These are phyloP conservation scores for Limtongia smithiae DNA, from an alignment of 805 yeast genomes.

Conservation along the genomic window DNA sequence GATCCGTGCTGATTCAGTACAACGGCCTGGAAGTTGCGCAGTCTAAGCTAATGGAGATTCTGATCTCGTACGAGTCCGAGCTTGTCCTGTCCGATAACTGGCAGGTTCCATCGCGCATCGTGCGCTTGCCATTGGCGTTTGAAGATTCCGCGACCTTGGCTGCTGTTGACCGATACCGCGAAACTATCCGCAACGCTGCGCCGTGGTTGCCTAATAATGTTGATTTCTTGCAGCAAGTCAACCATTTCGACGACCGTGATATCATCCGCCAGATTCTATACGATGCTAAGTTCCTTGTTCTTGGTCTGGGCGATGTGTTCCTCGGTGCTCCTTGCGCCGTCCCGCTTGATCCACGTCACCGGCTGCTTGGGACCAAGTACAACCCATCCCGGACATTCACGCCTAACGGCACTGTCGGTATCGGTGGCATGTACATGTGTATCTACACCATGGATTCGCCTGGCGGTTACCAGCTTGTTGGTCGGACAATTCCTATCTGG, in stretches of 20 bases:
- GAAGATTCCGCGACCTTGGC: slow-evolving; percentile 86
- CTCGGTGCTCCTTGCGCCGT: slow-evolving; percentile 98
- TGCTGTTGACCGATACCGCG: slow-evolving; percentile 87
- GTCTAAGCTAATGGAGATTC: slow-evolving; percentile 53
- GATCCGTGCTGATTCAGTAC: slow-evolving; percentile 87
- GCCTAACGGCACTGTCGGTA: slow-evolving; percentile 95
- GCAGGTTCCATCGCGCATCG: slow-evolving; percentile 77
- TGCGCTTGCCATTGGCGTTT: slow-evolving; percentile 92
- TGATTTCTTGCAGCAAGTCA: slow-evolving; percentile 87
- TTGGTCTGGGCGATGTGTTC: slow-evolving; percentile 96
- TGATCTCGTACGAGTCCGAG: slow-evolving; percentile 72
- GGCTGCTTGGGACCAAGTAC: slow-evolving; percentile 88
- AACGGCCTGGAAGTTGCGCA: slow-evolving; percentile 64
- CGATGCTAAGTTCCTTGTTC: slow-evolving; percentile 83
- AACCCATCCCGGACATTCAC: slow-evolving; percentile 96
- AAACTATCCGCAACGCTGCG: slow-evolving; percentile 87
- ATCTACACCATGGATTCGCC: slow-evolving; percentile 97
- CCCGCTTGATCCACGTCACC: slow-evolving; percentile 94
- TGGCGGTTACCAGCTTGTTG: slow-evolving; percentile 96
- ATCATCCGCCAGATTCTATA: slow-evolving; percentile 81
- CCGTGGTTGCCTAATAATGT: slow-evolving; percentile 99
- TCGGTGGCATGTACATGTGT: slow-evolving; percentile 99
- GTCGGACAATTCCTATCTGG: slow-evolving; percentile 97
- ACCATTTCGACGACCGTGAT: slow-evolving; percentile 64
- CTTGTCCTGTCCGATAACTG: slow-evolving; percentile 73